Evolutionary conservation across 495 filamentous ascomycete species (phyloP), one percentile per base, ranked within the genome.

Genomic region (Tuber aestivum): DNA sequence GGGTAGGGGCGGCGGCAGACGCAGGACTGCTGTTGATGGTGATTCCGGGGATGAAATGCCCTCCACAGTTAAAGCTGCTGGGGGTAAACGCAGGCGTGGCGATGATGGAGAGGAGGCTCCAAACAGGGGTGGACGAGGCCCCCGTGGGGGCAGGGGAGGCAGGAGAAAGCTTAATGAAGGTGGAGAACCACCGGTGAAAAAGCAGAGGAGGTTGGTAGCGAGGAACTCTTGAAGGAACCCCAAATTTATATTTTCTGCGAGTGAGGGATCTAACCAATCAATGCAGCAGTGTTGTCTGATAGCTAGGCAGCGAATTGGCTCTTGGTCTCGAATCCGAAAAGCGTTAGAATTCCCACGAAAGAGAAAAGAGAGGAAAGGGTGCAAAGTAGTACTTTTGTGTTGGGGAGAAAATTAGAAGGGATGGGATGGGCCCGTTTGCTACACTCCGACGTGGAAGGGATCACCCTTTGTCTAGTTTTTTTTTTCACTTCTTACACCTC

Each of bases 1-100:
- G 77, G 71, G 84, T 82, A 71, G 86, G 81, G 83, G 86, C 75
- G 82, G 84, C 61, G 80, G 86, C 45, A 80, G 86, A 71, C 81
- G 78, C 38, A 82, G 82, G 41, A 73, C 80, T 32, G 56, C 38
- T 6, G 77, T 68, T 10, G 79, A 79, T 18, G 80, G 70, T 18
- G 80, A 82, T n/a, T 79, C 80, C 4, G 80, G 80, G 38, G 81
- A 82, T 71, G 80, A 82, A 48, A 79, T 32, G 37, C 61, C 23
- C 42, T 45, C 56, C 9, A 16, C 27, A 16, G 32, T 41, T n/a
- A 76, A 44, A 32, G 44, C 74, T 27, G 72, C 56, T 27, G 73
- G 70, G 21, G 40, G 41, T 38, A 82, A 70, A 73, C 72, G 41
- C 72, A 75, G 70, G 56, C 70, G 73, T 44, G 71, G 38, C 6